A percentile compares a stretch with the other conserved stretches of the same genome.
Evolutionary conservation across 2,329 filamentous ascomycete species (phyloP).

Genomic region (Pseudonectria buxi): DNA sequence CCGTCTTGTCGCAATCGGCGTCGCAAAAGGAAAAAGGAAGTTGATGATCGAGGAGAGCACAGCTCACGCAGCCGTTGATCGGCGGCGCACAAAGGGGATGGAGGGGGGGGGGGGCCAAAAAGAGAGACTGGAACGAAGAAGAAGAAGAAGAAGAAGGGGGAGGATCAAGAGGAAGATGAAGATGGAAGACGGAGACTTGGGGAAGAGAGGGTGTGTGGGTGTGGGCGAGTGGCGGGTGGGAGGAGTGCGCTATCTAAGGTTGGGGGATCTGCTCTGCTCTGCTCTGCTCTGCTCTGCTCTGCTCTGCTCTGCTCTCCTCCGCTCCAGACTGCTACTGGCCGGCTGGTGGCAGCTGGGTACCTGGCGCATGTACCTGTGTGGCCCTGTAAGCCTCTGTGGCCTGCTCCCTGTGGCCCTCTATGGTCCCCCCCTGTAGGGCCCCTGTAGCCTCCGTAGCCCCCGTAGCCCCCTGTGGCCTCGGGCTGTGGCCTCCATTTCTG

Average conservation of each 20-base stretch:
- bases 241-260: slow-evolving; percentile 20
- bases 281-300: not conserved
- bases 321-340: not conserved
- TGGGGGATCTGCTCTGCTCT: not conserved
- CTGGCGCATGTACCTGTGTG: too few species aligned
- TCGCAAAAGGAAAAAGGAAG: not conserved
- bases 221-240: slow-evolving; percentile 17
- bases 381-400: too few species aligned
- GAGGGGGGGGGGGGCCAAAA: slow-evolving; percentile 18
- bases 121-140: slow-evolving; percentile 28
- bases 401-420: too few species aligned
- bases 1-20: too few species aligned
- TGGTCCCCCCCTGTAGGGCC: too few species aligned
- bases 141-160: slow-evolving; percentile 23
- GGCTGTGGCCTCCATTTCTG: too few species aligned
- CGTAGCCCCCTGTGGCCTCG: too few species aligned
- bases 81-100: slow-evolving; percentile 11
- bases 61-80: slow-evolving; percentile 11
- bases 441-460: too few species aligned
- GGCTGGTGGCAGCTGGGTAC: too few species aligned
- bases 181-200: slow-evolving; percentile 5
- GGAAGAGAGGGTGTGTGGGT: slow-evolving; percentile 14
- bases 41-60: not conserved
- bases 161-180: slow-evolving; percentile 17
- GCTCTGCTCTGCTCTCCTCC: not conserved